phyloP scores from a whole-genome alignment of 768 basidiomycete genomes.

The Agrocybe pediades region DNA sequence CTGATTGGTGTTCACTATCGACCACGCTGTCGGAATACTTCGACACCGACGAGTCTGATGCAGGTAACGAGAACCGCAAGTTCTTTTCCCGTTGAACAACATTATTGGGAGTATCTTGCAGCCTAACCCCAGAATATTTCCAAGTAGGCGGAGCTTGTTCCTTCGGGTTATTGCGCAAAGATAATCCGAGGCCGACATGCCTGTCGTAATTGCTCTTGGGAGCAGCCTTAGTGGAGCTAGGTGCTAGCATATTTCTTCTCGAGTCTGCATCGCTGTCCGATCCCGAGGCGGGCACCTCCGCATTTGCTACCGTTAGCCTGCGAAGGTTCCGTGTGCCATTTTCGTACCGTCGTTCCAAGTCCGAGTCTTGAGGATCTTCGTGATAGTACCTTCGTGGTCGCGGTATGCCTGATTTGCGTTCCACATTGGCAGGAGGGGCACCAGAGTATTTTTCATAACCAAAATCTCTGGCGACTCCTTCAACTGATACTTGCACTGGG shows the following conservation, averaged over 20 bases:
- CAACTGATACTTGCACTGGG: not conserved
- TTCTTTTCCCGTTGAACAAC: slow-evolving; percentile 18
- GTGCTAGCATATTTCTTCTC: not conserved
- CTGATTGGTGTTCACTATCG: not conserved
- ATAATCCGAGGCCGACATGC: slow-evolving; percentile 25
- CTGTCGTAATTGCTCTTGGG: not conserved
- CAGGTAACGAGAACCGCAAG: slow-evolving; percentile 27
- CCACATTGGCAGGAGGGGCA: slow-evolving; percentile 8
- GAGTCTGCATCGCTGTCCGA: slow-evolving; percentile 38
- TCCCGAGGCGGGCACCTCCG: slow-evolving; percentile 40
- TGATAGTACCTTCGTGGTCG: slow-evolving; percentile 29
- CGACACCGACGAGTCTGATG: slow-evolving; percentile 27
- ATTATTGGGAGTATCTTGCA: not conserved
- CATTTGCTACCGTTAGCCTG: slow-evolving; percentile 47
- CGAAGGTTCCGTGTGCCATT: slow-evolving; percentile 36
- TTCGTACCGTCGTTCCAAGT: slow-evolving; percentile 44
- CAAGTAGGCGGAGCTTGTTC: not conserved
- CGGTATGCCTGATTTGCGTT: slow-evolving; percentile 34
- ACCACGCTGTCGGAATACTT: slow-evolving; percentile 22
- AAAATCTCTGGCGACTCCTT: not conserved
- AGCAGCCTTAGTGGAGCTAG: not conserved
- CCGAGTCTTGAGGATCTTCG: slow-evolving; percentile 40
- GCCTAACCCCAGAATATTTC: not conserved
- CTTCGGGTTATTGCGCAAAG: slow-evolving; percentile 11
- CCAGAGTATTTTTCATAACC: not conserved